A percentile compares a stretch with the other conserved stretches of the same genome.
Evolutionary conservation across 2,329 filamentous ascomycete species (phyloP).

Genomic region (Teratosphaeria zuluensis): DNA sequence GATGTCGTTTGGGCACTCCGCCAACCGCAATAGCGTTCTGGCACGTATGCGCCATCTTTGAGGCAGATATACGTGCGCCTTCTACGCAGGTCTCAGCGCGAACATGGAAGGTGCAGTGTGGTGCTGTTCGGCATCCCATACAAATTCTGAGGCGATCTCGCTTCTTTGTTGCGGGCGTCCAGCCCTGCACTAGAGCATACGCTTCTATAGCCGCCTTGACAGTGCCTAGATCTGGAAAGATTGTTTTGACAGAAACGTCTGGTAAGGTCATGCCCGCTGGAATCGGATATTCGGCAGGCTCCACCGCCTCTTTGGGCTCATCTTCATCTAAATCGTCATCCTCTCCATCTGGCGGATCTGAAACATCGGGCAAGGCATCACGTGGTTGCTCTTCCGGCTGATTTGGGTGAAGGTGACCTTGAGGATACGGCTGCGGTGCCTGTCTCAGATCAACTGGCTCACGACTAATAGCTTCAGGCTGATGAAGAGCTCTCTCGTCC

Average conservation of each 20-base stretch:
- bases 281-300: slow-evolving; percentile 2
- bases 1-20: slow-evolving; percentile 2
- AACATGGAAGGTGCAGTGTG: slow-evolving; percentile 2
- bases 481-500: not conserved
- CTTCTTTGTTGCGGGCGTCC: slow-evolving; percentile 4
- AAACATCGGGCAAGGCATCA: not conserved
- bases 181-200: slow-evolving; percentile 3
- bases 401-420: not conserved
- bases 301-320: not conserved
- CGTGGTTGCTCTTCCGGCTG: not conserved
- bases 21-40: not conserved
- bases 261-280: not conserved
- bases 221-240: not conserved
- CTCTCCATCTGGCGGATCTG: not conserved
- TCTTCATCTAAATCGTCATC: not conserved
- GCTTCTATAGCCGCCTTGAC: slow-evolving; percentile 2
- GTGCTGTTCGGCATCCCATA: slow-evolving; percentile 2
- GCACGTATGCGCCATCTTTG: slow-evolving; percentile 1
- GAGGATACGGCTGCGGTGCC: not conserved
- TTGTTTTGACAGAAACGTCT: slow-evolving; percentile 1
- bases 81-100: slow-evolving; percentile 2
- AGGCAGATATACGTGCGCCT: slow-evolving; percentile 4
- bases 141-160: slow-evolving; percentile 3
- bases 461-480: not conserved
- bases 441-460: not conserved